Conservation (phyloP, 306 rosid genomes). For the Prunus armeniaca region DNA sequence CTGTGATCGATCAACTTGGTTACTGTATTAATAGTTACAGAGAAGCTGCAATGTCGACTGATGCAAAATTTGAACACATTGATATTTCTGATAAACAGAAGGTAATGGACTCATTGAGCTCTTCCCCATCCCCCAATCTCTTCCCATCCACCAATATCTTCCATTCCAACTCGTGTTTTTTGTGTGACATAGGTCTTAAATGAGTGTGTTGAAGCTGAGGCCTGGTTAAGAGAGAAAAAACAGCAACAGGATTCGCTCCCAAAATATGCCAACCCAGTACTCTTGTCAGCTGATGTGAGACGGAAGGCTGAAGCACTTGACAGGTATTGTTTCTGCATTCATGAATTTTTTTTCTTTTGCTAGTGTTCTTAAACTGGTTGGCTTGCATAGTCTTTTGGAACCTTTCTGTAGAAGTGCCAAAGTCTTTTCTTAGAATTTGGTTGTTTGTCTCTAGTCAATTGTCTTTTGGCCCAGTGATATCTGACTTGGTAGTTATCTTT, state of each 20-base stretch:
- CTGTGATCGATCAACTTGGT: conserved; percentile 55
- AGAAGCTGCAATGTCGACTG: conserved; percentile 70
- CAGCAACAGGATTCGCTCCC: conserved; percentile 79
- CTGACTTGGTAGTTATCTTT: neutral
- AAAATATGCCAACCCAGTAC: conserved; percentile 70
- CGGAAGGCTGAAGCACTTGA: conserved; percentile 84
- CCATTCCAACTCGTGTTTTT: neutral
- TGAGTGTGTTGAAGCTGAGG: conserved; percentile 86
- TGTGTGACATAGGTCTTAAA: conserved; percentile 50
- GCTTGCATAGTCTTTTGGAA: neutral
- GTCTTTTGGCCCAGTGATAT: neutral
- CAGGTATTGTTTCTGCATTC: conserved; percentile 42
- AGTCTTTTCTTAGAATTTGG: neutral
- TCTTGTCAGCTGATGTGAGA: conserved; percentile 68
- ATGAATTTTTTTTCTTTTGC: neutral
- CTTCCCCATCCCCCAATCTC: neutral
- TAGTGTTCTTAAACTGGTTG: neutral
- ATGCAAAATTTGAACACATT: conserved; percentile 83
- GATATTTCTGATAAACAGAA: conserved; percentile 75
- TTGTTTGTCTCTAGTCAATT: too few species aligned
- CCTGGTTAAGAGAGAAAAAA: conserved; percentile 78
- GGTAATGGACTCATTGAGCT: conserved; percentile 30
- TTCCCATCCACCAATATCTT: neutral
- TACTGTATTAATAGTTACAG: conserved; percentile 69
- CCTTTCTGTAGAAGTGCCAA: neutral